Evolutionary conservation across 768 basidiomycete species (phyloP).

Genomic region (Podaxis sp.): DNA sequence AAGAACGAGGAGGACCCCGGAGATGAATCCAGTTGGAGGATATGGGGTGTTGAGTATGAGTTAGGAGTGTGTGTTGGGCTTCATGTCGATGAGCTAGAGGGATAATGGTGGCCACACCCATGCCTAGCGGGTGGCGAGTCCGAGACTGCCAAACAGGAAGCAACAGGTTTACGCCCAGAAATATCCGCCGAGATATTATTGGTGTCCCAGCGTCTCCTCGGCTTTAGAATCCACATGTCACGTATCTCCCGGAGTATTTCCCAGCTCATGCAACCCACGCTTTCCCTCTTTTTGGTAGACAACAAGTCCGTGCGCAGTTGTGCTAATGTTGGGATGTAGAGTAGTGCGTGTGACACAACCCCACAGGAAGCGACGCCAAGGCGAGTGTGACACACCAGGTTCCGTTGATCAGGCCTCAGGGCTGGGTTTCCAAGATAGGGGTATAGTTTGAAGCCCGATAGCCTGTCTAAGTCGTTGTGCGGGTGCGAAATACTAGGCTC

Average conservation of each 20-base stretch:
- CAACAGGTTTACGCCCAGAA: not conserved
- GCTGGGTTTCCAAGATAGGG: not conserved
- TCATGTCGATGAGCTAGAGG: not conserved
- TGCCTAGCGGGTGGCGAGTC: not conserved
- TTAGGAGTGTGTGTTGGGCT: not conserved
- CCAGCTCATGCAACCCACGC: not conserved
- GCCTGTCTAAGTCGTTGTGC: not conserved
- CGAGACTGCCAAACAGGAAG: constrained; percentile 6
- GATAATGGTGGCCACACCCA: no score
- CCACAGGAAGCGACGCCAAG: not conserved
- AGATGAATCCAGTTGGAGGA: not conserved
- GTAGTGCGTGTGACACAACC: no score
- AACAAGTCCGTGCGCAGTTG: not conserved
- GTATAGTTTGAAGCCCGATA: not conserved
- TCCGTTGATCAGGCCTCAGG: not conserved
- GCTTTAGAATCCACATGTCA: constrained; percentile 6
- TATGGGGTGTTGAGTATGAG: not conserved
- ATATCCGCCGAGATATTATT: not conserved
- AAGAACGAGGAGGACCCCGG: not conserved
- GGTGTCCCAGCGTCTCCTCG: constrained; percentile 2
- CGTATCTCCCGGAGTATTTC: not conserved
- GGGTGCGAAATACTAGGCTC: not conserved
- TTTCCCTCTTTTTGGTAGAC: not conserved
- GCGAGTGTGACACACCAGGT: not conserved
- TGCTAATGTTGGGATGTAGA: not conserved